phyloP scores from a whole-genome alignment of 202 grass and related monocot species.

The Alloteropsis angusta region DNA sequence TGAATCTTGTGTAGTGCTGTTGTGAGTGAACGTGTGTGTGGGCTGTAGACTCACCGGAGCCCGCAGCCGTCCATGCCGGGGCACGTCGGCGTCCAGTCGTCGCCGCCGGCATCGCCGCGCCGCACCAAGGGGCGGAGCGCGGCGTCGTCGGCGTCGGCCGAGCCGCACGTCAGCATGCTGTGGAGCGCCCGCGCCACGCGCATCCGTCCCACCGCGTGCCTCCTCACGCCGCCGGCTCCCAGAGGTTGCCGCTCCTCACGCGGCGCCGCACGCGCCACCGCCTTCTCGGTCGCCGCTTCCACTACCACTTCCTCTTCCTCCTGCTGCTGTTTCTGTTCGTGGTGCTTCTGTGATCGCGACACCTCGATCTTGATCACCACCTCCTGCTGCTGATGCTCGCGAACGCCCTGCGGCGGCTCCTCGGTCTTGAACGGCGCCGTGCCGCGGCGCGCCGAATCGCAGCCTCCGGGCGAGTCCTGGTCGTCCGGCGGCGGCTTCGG shows the following conservation, averaged over 20 bases:
- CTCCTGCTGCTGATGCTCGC: not conserved
- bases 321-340: not conserved
- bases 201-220: slow-evolving; percentile 11
- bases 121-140: slow-evolving; percentile 26
- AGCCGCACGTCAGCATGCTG: slow-evolving; percentile 45
- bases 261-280: not conserved
- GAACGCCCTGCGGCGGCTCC: not conserved
- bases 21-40: not conserved
- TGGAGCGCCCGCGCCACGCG: slow-evolving; percentile 31
- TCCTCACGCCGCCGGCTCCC: not conserved
- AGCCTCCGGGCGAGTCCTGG: slow-evolving; percentile 2
- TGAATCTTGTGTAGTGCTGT: no score
- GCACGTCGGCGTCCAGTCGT: slow-evolving; percentile 13
- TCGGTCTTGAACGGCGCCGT: not conserved
- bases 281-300: not conserved
- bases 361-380: slow-evolving; percentile 9
- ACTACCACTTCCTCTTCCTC: not conserved
- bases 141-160: slow-evolving; percentile 31
- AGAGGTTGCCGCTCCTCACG: not conserved
- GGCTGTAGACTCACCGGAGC: not conserved
- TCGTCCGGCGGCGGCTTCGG: slow-evolving; percentile 21
- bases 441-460: not conserved
- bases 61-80: slow-evolving; percentile 41
- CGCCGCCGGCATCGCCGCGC: not conserved
- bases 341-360: not conserved